Conservation (phyloP, 2,329 filamentous ascomycete species). For the Aulographum hederae region DNA sequence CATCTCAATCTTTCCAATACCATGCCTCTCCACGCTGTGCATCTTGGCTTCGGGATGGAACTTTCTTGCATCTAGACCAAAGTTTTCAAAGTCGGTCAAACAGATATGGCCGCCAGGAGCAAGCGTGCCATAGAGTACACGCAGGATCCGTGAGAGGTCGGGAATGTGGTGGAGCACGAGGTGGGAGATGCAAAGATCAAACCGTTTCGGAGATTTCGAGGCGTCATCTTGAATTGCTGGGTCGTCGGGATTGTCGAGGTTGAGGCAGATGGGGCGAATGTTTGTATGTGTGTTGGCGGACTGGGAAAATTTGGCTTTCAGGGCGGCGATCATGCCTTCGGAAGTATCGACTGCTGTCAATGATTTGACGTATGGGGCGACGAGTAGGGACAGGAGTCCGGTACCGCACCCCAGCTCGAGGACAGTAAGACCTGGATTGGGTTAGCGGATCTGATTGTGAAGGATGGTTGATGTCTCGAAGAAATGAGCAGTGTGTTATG, state of each 20-base stretch:
- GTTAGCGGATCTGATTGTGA: constrained; percentile 1
- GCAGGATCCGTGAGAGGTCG: constrained; percentile 23
- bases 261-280: constrained; percentile 26
- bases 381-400: constrained; percentile 31
- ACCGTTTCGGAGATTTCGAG: constrained; percentile 18
- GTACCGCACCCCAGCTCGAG: constrained; percentile 41
- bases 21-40: constrained; percentile 35
- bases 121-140: constrained; percentile 28
- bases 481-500: neutral
- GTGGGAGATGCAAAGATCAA: constrained; percentile 34
- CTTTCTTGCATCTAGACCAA: constrained; percentile 29
- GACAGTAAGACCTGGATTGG: constrained; percentile 20
- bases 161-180: constrained; percentile 38
- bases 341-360: constrained; percentile 36
- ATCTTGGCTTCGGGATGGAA: constrained; percentile 36
- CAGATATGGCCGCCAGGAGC: constrained; percentile 29
- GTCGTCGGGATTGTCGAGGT: constrained; percentile 30
- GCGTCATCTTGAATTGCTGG: constrained; percentile 16
- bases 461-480: neutral
- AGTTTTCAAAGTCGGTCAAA: constrained; percentile 40
- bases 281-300: constrained; percentile 17
- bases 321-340: constrained; percentile 34
- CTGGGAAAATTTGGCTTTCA: constrained; percentile 23
- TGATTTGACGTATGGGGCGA: constrained; percentile 28
- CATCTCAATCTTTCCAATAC: constrained; percentile 25